These are phyloP conservation scores for Monilinia laxa DNA, from an alignment of 2,329 filamentous ascomycete genomes.

Conservation along the genomic window DNA sequence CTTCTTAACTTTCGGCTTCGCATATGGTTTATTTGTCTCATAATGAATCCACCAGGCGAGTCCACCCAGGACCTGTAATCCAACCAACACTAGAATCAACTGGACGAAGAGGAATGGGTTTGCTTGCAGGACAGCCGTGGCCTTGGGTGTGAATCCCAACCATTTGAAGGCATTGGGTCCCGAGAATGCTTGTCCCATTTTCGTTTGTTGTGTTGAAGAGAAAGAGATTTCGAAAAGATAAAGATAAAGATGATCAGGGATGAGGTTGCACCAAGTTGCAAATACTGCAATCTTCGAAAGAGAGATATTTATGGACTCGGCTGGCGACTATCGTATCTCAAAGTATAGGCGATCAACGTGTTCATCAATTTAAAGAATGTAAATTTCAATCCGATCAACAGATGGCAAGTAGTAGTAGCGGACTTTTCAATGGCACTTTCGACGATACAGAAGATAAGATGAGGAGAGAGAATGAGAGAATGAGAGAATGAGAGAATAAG, in stretches of 20 bases:
- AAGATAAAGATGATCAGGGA: background rate
- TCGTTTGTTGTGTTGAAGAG: conserved; percentile 8
- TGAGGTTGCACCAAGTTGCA: background rate
- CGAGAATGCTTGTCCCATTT: conserved; percentile 38
- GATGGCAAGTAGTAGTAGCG: conserved; percentile 1
- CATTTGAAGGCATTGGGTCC: conserved; percentile 41
- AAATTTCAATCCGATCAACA: conserved; percentile 15
- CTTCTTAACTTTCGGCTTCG: conserved; percentile 38
- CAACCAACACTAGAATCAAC: conserved; percentile 33
- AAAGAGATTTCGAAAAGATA: background rate
- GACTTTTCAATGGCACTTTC: background rate
- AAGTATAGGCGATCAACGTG: background rate
- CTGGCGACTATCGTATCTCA: background rate
- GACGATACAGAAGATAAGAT: background rate
- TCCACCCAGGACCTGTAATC: conserved; percentile 25
- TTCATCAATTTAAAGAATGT: background rate
- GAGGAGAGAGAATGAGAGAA: background rate
- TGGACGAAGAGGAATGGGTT: conserved; percentile 35
- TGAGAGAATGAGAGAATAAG: background rate
- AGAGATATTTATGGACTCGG: background rate
- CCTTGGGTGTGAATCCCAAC: conserved; percentile 39
- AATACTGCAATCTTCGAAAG: background rate
- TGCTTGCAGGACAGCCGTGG: conserved; percentile 38
- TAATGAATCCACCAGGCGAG: conserved; percentile 37
- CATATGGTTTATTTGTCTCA: conserved; percentile 37